Base-by-base conservation (phyloP, 2,329 filamentous ascomycete species). In the Talaromyces marneffei region DNA sequence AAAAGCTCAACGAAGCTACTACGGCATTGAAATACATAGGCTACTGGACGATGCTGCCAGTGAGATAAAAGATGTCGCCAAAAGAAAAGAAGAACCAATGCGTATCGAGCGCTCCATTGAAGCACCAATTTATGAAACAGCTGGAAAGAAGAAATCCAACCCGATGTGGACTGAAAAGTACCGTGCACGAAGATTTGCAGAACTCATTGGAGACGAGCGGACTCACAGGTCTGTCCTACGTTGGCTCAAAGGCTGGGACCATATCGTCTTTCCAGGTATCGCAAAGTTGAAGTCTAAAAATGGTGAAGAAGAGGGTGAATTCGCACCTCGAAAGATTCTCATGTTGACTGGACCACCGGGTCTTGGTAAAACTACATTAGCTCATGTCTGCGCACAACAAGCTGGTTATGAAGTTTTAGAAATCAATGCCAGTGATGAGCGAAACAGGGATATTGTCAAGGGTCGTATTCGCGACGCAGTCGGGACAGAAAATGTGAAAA, bases 361-460 rank as follows among this genome's bases (percentile, higher is more conserved):
- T 1, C 79, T 99, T 10, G 94, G 94, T 29, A 99, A 99, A 79
- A 99, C 94, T 0, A 99, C 94, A 0, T 75, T 99, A 53, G 94
- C 94, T 1, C 94, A 99, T 75, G 94, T 99, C 0, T 97, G 94
- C 72, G 95, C 95, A 0, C 87, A 83, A 67, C 94, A 99, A 75
- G 94, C 94, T 4, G 94, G 94, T 0, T 99, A 99, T 69, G 94
- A 97, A 70, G 90, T 96, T 1, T 84, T 97, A 71, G 94, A 99
- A 73, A 96, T 99, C 76, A 99, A 99, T 69, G 94, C 95, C 8
- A 97, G 93, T 68, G 94, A 99, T 71, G 95, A 99, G 71, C 84
- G 94, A 68, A 96, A 91, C 70, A 83, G 85, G 31, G 87, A 93
- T 69, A 91, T 99, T 1, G 94, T 99, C 37, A 94, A 90, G 71